Evolutionary conservation across 441 rosid genomes (phyloP), one percentile per base, ranked within the genome.

Genomic region (Theobroma grandiflorum): DNA sequence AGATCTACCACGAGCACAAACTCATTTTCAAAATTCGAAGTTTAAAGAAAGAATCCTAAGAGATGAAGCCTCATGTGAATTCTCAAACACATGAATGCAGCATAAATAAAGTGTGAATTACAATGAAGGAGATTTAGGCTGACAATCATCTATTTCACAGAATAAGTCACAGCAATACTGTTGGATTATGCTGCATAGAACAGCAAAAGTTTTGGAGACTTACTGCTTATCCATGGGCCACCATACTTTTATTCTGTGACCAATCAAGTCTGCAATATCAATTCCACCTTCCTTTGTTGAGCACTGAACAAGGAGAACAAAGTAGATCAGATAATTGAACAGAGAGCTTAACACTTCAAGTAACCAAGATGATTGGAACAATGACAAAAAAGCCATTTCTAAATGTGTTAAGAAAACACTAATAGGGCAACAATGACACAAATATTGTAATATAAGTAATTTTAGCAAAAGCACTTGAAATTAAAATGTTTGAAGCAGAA

Each of bases 161-260:
- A 64, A 64, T 22, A 3, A 10, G n/a, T 38, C 43, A 55, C 52
- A 72, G 53, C 53, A 38, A 53, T n/a, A 65, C 58, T 65, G 42
- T 35, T 8, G 67, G 65, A 57, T 14, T n/a, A 57, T 9, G 42
- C 16, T 57, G 66, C 67, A 57, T 20, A 45, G 50, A 58, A 57
- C 33, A 74, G 50, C 35, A 38, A 55, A 73, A 37, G 76, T 55
- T 73, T 72, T n/a, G 38, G 77, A 59, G 67, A 84, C 98, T 94
- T 88, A 97, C 99, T 84, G 75, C 89, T 94, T 97, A 87, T 97
- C 99, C 98, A 93, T 86, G 77, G 99, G 99, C 99, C 99, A 97
- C 99, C 99, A 97, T 67, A 97, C 94, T 83, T 95, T 93, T 89
- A 97, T 88, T 87, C 88, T 89, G 86, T 86, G 87, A 82, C 99